Conservation (phyloP, 306 rosid species). For the Vigna unguiculata region DNA sequence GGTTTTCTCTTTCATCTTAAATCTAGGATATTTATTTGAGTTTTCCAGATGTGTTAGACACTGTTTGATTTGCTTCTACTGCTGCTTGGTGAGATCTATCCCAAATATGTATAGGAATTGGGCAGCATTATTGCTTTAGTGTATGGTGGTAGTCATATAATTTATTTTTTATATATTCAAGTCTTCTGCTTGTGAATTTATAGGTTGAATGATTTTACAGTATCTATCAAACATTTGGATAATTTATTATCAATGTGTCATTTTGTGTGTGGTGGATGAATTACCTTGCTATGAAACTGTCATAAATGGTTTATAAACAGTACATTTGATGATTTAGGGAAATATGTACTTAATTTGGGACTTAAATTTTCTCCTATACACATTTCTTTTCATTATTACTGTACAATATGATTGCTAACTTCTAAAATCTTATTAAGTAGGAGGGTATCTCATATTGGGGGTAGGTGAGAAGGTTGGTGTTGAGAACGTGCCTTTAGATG, state of each 20-base stretch:
- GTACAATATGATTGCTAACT: constrained; percentile 3
- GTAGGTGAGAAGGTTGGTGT: constrained; percentile 29
- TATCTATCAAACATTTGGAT: constrained; percentile 30
- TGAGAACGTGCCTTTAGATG: no score
- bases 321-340: constrained; percentile 9
- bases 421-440: constrained; percentile 19
- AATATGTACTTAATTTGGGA: neutral
- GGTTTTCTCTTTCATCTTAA: neutral
- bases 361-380: constrained; percentile 15
- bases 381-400: constrained; percentile 35
- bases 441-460: no score
- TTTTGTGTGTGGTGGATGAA: constrained; percentile 3
- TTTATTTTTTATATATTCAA: constrained; percentile 1
- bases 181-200: neutral
- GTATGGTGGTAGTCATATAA: constrained; percentile 17
- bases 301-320: constrained; percentile 14
- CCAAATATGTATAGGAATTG: constrained; percentile 1
- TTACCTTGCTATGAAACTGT: constrained; percentile 24
- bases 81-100: constrained; percentile 18
- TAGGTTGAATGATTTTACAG: constrained; percentile 1
- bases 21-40: constrained; percentile 7
- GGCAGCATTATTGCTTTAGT: constrained; percentile 11
- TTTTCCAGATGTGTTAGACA: constrained; percentile 14
- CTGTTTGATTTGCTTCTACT: constrained; percentile 22
- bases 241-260: neutral